Conservation (phyloP, 2,329 filamentous ascomycete genomes). For the Thielaviopsis musarum region DNA sequence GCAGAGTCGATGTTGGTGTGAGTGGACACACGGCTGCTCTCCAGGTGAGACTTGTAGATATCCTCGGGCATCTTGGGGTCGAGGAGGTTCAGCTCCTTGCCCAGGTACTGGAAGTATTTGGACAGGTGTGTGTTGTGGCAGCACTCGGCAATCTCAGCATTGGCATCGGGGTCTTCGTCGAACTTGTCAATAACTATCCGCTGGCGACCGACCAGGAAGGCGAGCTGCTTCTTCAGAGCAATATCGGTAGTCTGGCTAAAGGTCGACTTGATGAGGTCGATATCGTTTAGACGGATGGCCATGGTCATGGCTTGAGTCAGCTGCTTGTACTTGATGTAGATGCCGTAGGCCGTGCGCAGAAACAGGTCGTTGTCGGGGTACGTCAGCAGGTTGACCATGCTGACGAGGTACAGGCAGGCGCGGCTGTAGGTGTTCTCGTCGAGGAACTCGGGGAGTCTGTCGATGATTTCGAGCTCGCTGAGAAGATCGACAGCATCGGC, state of each 20-base stretch:
- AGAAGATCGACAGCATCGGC: constrained; percentile 94
- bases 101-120: constrained; percentile 84
- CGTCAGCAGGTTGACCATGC: constrained; percentile 94
- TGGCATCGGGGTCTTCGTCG: constrained; percentile 47
- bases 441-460: constrained; percentile 72
- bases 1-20: constrained; percentile 93
- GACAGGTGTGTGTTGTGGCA: constrained; percentile 75
- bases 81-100: constrained; percentile 89
- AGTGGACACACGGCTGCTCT: constrained; percentile 82
- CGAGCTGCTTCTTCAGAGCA: constrained; percentile 79
- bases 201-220: constrained; percentile 82
- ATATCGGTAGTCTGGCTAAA: constrained; percentile 68
- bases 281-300: constrained; percentile 83
- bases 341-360: constrained; percentile 77
- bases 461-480: constrained; percentile 95
- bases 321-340: constrained; percentile 88
- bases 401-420: constrained; percentile 95
- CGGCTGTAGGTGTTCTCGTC: constrained; percentile 87
- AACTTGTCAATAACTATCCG: constrained; percentile 64
- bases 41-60: constrained; percentile 97
- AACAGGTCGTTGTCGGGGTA: constrained; percentile 97
- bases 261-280: constrained; percentile 63
- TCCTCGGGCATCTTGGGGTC: constrained; percentile 96
- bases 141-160: constrained; percentile 62
- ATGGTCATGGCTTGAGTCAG: constrained; percentile 85